Evolutionary conservation across 1,139 yeast species (phyloP), one percentile per base, ranked within the genome.

Genomic region (Kurtzmaniella quercitrusa): DNA sequence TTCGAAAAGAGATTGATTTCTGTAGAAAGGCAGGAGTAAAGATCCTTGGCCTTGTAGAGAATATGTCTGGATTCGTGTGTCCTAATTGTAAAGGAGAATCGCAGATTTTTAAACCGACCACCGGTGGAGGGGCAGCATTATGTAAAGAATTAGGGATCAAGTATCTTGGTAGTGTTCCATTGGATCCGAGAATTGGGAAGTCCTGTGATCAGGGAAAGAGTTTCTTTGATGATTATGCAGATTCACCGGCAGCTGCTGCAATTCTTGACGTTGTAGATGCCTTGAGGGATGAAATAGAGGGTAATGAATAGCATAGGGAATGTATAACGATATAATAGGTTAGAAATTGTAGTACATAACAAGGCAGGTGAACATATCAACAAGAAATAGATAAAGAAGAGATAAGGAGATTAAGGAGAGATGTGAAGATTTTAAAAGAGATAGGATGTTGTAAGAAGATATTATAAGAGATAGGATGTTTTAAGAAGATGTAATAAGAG

Each of bases 11-110:
- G 60, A 87, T 94, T 31, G 96, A 91, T 60, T 94, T 94, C 56
- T 94, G 98, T 63, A 75, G 80, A 42, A 94, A 93, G 62, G 98
- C 97, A 2, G 84, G 83, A 3, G 90, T 94, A 48, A 82, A 77
- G 45, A 78, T 94, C 3, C 63, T 93, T 43, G 99, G 99, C 0
- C 65, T 94, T 23, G 97, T 94, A 27, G 99, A 94, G 60, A 94
- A 94, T 61, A 94, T 94, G 99, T 81, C 96, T 6, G 98, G 98
- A 1, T 94, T 94, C 68, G 98, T 94, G 14, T 94, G 99, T 60
- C 98, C 98, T 3, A 81, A 74, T 53, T 94, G 99, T 63, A 79
- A 87, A 49, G 95, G 95, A 8, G 89, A 90, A 62, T 86, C 96
- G 0, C 82, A 85, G 56, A 91, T 94, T 11, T 94, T 94, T 65